Evolutionary conservation across 192 early-diverging fungal genomes (phyloP).

Genomic region (Backusella tarrabulga): DNA sequence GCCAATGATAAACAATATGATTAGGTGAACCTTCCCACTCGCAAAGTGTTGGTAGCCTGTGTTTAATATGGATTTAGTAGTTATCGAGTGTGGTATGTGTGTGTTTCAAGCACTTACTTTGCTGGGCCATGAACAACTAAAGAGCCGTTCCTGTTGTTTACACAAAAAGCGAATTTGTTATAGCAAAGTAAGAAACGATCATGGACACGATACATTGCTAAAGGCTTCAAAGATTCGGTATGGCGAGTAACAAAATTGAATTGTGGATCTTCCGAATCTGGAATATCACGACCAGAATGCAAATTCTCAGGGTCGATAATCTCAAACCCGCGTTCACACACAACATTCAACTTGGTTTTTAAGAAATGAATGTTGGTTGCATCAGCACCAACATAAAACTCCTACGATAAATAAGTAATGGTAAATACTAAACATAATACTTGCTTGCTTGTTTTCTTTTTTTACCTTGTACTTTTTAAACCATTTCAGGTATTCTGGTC

Average conservation of each 20-base stretch:
- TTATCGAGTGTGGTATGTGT: neutral
- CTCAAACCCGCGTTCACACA: conserved; percentile 93
- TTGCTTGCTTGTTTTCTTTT: too few relatives aligned
- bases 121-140: conserved; percentile 19
- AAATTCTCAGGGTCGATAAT: conserved; percentile 87
- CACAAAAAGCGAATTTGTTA: conserved; percentile 91
- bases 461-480: conserved; percentile 35
- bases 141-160: conserved; percentile 77
- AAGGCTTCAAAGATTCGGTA: conserved; percentile 69
- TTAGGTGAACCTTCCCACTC: conserved; percentile 39
- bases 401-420: conserved; percentile 43
- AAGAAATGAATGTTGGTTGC: conserved; percentile 85
- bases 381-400: conserved; percentile 94
- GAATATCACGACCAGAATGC: conserved; percentile 74
- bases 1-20: conserved; percentile 58
- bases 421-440: too few relatives aligned
- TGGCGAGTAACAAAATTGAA: conserved; percentile 82
- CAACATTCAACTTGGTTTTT: conserved; percentile 83
- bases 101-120: neutral
- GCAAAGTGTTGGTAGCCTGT: conserved; percentile 26
- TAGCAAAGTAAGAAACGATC: conserved; percentile 90
- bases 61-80: neutral
- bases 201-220: conserved; percentile 80
- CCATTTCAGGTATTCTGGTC: conserved; percentile 13
- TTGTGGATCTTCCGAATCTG: conserved; percentile 78